A percentile compares a stretch with the other conserved stretches of the same genome.
Conservation (phyloP, 306 rosid species). For the Astragalus membranaceus region DNA sequence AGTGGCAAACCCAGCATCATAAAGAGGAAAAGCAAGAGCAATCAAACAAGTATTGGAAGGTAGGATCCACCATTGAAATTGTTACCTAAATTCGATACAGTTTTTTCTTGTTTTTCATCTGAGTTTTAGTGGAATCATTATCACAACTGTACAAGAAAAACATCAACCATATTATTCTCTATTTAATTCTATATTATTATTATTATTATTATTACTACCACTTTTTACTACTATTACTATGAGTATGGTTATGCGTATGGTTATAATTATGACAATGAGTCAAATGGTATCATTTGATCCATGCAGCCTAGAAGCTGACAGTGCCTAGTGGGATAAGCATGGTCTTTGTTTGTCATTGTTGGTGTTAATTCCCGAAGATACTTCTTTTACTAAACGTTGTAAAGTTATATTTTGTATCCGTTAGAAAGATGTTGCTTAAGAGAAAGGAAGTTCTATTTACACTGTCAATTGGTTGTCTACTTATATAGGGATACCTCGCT, state of each 20-base stretch:
- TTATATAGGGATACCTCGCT: conserved; percentile 65
- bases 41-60: conserved; percentile 66
- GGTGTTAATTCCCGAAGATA: no score
- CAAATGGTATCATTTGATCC: neutral
- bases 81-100: neutral
- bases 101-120: neutral
- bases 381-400: neutral
- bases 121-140: neutral
- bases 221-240: no score
- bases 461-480: conserved; percentile 3
- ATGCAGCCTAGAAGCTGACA: conserved; percentile 4
- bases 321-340: no score
- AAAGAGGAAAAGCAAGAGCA: conserved; percentile 59
- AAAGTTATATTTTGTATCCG: conserved; percentile 1
- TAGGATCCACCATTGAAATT: conserved; percentile 13
- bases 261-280: neutral
- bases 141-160: neutral
- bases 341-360: no score
- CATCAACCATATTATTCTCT: neutral
- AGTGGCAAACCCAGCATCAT: conserved; percentile 67
- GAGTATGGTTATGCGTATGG: no score
- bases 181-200: no score
- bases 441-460: neutral
- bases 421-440: neutral
- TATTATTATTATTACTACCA: no score